Evolutionary conservation across 148 eudicot species (phyloP).

Genomic region (Rhododendron kiyosumense): DNA sequence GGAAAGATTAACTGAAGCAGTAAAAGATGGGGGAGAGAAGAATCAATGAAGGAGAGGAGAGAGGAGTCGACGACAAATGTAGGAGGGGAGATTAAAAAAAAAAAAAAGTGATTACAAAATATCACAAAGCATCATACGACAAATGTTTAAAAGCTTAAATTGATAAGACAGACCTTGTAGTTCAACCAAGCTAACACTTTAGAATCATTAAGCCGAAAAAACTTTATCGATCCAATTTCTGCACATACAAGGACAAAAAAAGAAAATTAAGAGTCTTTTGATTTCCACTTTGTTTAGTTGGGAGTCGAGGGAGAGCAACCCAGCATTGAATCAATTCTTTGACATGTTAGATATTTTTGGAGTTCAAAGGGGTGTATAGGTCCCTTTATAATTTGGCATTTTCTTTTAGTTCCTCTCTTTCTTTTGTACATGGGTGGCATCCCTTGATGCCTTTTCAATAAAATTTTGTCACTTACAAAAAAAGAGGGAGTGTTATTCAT

Average conservation of each 20-base stretch:
- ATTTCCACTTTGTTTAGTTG: neutral
- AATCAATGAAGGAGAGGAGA: too few relatives aligned
- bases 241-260: conserved; percentile 18
- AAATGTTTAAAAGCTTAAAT: neutral
- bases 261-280: neutral
- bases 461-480: neutral
- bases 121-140: neutral
- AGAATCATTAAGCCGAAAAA: conserved; percentile 84
- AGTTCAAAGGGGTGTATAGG: neutral
- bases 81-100: neutral
- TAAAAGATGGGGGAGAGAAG: too few relatives aligned
- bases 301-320: neutral
- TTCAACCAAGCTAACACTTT: conserved; percentile 84
- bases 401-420: neutral
- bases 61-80: neutral
- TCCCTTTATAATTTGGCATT: neutral
- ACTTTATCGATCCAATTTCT: conserved; percentile 86
- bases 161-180: conserved; percentile 52
- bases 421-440: neutral
- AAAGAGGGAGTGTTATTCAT: neutral
- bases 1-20: too few relatives aligned
- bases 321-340: neutral
- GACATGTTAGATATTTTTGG: neutral
- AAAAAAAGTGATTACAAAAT: neutral
- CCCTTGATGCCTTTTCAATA: neutral